phyloP scores from a whole-genome alignment of 805 yeast genomes.

The Brettanomyces nanus region DNA sequence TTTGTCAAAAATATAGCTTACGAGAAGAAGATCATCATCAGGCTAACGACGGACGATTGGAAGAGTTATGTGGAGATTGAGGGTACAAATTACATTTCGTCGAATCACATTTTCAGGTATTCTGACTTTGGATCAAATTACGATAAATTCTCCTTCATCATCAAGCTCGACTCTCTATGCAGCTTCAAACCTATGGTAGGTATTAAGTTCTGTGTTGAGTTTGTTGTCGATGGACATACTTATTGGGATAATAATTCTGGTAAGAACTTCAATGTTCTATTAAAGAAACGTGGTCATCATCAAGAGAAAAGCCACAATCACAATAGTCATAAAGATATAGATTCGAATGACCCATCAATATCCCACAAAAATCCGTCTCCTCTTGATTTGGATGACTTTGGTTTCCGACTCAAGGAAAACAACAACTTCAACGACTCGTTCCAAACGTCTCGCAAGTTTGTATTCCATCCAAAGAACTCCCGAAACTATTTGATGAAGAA shows the following conservation, averaged over 20 bases:
- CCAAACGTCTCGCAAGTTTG: slow-evolving; percentile 8
- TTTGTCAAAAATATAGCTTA: slow-evolving; percentile 31
- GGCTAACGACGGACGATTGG: slow-evolving; percentile 45
- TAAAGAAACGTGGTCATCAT: slow-evolving; percentile 21
- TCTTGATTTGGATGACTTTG: slow-evolving; percentile 22
- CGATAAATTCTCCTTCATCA: slow-evolving; percentile 41
- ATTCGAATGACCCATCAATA: neutral
- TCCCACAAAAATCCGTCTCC: neutral
- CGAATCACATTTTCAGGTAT: slow-evolving; percentile 33
- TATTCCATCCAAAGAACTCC: slow-evolving; percentile 18
- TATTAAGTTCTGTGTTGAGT: slow-evolving; percentile 33
- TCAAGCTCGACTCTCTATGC: slow-evolving; percentile 31
- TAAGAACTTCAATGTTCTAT: slow-evolving; percentile 29
- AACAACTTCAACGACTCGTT: slow-evolving; percentile 23
- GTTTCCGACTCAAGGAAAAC: slow-evolving; percentile 23
- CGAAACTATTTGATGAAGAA: slow-evolving; percentile 21
- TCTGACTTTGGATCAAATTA: slow-evolving; percentile 23
- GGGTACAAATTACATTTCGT: slow-evolving; percentile 28
- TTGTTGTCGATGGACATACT: slow-evolving; percentile 23
- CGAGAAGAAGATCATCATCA: slow-evolving; percentile 34
- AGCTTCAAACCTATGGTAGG: slow-evolving; percentile 18
- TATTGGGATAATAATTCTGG: slow-evolving; percentile 35
- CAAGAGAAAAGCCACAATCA: too few species aligned
- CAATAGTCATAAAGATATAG: neutral
- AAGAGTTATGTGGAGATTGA: slow-evolving; percentile 25